Evolutionary conservation across 2,329 filamentous ascomycete species (phyloP).

Genomic region (Truncatella angustata): DNA sequence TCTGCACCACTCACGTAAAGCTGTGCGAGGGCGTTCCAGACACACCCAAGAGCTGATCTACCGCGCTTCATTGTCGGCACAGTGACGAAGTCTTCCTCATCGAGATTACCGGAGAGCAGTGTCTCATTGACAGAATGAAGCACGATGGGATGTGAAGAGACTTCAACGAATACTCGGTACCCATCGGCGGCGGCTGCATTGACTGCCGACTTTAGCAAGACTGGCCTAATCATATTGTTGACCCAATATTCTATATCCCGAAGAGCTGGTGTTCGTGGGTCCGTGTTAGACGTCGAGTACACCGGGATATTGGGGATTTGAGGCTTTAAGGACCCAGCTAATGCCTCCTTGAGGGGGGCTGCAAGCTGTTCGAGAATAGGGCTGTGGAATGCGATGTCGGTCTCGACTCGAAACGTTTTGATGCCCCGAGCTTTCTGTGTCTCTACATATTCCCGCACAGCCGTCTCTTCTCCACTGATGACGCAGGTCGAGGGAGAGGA

Average conservation of each 20-base stretch:
- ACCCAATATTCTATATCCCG: conserved; percentile 35
- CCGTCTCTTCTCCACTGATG: conserved; percentile 24
- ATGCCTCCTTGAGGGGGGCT: conserved; percentile 23
- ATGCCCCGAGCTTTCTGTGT: conserved; percentile 23
- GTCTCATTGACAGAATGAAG: conserved; percentile 40
- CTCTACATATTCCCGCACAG: conserved; percentile 24
- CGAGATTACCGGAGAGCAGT: conserved; percentile 22
- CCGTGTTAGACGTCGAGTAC: conserved; percentile 32
- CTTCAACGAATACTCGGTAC: conserved; percentile 36
- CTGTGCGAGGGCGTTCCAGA: conserved; percentile 16
- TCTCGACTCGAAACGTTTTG: conserved; percentile 33
- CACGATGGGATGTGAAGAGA: conserved; percentile 40
- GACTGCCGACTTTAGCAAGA: conserved; percentile 33
- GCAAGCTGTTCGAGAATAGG: conserved; percentile 32
- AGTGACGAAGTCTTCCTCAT: conserved; percentile 28
- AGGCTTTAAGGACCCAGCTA: conserved; percentile 20
- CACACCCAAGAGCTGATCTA: conserved; percentile 24
- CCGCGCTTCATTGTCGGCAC: conserved; percentile 31
- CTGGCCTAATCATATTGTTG: conserved; percentile 37
- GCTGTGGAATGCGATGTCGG: conserved; percentile 40
- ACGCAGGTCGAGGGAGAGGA: conserved; percentile 35
- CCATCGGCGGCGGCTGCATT: conserved; percentile 31
- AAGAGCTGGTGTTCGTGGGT: conserved; percentile 20
- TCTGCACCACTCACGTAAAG: conserved; percentile 5
- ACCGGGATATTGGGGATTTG: conserved; percentile 23